Evolutionary conservation across 306 rosid genomes (phyloP).

Genomic region (Vigna radiata): DNA sequence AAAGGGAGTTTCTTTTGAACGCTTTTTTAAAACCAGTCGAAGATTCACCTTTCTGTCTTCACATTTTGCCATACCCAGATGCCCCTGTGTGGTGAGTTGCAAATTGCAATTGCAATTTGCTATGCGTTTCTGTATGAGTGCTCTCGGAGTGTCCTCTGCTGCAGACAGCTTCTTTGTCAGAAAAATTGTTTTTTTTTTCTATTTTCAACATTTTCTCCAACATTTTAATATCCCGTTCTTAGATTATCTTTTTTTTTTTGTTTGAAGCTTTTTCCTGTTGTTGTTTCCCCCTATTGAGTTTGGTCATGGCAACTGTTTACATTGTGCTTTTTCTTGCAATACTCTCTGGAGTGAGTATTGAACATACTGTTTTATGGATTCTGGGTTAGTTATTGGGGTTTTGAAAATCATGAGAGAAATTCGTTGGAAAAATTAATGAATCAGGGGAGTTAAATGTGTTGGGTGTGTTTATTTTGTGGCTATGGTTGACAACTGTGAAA

Average conservation of each 20-base stretch:
- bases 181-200: not conserved
- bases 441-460: slow-evolving; percentile 17
- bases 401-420: slow-evolving; percentile 21
- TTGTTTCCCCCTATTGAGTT: not conserved
- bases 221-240: not conserved
- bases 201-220: not conserved
- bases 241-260: not conserved
- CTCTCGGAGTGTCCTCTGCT: slow-evolving; percentile 14
- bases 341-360: not conserved
- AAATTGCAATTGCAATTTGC: not conserved
- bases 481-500: slow-evolving; percentile 16
- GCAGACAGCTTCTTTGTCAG: slow-evolving; percentile 49
- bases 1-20: slow-evolving; percentile 43
- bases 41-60: slow-evolving; percentile 48
- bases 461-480: slow-evolving; percentile 18
- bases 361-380: slow-evolving; percentile 35
- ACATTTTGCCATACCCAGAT: slow-evolving; percentile 38
- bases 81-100: slow-evolving; percentile 9
- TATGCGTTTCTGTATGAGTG: not conserved
- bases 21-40: slow-evolving; percentile 27
- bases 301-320: slow-evolving; percentile 29
- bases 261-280: not conserved
- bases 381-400: slow-evolving; percentile 39
- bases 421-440: slow-evolving; percentile 31
- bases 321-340: slow-evolving; percentile 5